Evolutionary conservation across 768 basidiomycete genomes (phyloP), one percentile per base, ranked within the genome.

Genomic region (Pleurotus tuber-regium): DNA sequence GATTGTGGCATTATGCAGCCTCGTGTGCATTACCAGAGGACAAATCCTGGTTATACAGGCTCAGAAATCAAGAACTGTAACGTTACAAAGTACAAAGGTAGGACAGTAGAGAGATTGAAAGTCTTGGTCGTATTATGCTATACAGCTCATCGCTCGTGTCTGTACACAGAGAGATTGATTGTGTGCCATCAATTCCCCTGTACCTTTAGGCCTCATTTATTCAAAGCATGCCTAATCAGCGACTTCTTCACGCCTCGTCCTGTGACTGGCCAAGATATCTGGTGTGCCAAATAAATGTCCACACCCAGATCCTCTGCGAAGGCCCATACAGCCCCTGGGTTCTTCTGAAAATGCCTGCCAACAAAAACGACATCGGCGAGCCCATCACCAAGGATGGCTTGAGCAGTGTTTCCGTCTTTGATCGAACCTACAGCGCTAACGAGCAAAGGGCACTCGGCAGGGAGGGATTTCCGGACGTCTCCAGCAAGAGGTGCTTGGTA

Each of bases 301-400:
- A 83, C 76, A 4, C 74, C 79, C 29, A 85, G 60, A 35, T 83
- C 78, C 21, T 82, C 77, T 1, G 83, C 82, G 59, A 81, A 82
- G 6, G 68, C 60, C 74, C 74, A 75, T 3, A 78, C 75, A 4
- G 64, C 55, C 0, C 74, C 77, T 0, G 84, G 84, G 57, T 86
- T 79, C 67, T 79, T 81, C 64, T 78, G 75, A 70, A 86, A 85
- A 46, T 73, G 71, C 33, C 78, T 63, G 18, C 78, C 80, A 7
- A 80, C 72, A 39, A 76, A 54, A 4, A 87, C 67, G 4, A 80
- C 76, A 58, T 92, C 87, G 1, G 84, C 82, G 48, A 78, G 66
- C 3, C 74, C 83, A 11, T 74, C 63, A 46, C 84, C 75, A 3
- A 90, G 63, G 18, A 86, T 71, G 10, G 70, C 69, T 61, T 87